phyloP scores from a whole-genome alignment of 257 asterid genomes.

The Gynochthodes officinalis region DNA sequence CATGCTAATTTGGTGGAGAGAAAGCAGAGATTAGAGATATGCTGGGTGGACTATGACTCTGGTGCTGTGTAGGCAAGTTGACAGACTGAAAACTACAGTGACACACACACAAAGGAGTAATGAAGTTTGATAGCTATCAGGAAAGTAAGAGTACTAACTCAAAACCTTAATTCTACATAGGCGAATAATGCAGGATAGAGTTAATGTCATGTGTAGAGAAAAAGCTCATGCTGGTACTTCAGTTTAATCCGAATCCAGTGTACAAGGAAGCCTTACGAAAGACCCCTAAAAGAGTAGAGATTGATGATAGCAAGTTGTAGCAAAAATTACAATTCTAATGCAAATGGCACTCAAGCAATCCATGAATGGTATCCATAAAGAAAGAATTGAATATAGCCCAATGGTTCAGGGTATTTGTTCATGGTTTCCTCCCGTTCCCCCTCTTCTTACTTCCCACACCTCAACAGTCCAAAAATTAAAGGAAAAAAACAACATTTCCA shows the following conservation, averaged over 20 bases:
- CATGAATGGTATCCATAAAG: neutral
- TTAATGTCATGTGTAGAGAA: neutral
- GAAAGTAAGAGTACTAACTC: neutral
- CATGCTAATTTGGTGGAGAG: constrained; percentile 56
- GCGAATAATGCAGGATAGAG: neutral
- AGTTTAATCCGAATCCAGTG: neutral
- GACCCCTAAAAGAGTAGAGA: neutral
- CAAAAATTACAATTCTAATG: neutral
- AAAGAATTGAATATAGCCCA: no score
- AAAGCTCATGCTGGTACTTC: neutral
- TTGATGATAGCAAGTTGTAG: neutral
- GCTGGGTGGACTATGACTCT: neutral
- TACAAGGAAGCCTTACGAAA: neutral
- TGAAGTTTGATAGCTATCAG: neutral
- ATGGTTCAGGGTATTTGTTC: no score
- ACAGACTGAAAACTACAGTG: neutral
- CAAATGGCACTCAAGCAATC: neutral
- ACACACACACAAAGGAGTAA: neutral
- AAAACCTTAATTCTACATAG: neutral
- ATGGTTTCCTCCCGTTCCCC: no score
- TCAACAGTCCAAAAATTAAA: no score
- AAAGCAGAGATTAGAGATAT: constrained; percentile 32
- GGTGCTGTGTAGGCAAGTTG: neutral
- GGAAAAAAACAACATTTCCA: no score
- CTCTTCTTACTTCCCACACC: no score